Base-by-base conservation (phyloP, 2,329 filamentous ascomycete genomes). In the Monosporascus sp. region DNA sequence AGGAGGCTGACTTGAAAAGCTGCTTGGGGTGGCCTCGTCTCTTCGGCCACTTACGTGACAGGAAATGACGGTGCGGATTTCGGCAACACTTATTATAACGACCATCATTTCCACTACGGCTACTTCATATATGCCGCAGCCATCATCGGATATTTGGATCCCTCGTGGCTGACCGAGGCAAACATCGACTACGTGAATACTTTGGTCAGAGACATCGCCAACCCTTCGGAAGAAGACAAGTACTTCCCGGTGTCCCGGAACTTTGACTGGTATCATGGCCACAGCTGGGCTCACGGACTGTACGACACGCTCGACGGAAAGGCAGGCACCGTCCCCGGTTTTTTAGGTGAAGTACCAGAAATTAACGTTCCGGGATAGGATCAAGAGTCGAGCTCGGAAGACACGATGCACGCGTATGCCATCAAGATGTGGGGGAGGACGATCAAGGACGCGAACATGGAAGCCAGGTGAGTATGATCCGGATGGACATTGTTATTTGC, bases 201-300 rank as follows among this genome's bases (percentile, higher is more conserved):
- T 58, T 77, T 99, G 46, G 85, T 94, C 48, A 86, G 94, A 53
- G 94, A 99, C 59, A 72, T 81, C 48, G 86, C 91, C 46, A 96
- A 96, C 69, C 85, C 91, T 0, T 85, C 82, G 60, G 65, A 76
- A 3, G 68, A 79, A 18, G 92, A 96, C 66, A 75, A 78, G 27
- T 83, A 83, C 61, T 97, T 95, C 69, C 92, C 93, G 0, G 85
- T 90, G 60, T 92, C 81, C 56, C 83, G 94, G 48, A 83, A 78
- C 52, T 97, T 97, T 65, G 94, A 97, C 71, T 97, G 90, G 90
- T 97, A 86, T 69, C 85, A 95, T 64, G 94, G 93, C 2, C 94
- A 97, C 76, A 91, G 87, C 54, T 97, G 93, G 90, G 93, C 93
- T 2, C 90, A 90, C 51, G 89, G 89, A 1, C 72, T 93, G 5